Percentiles rank a stretch among this genome's conserved stretches.
Conservation (phyloP, 805 yeast species). For the Trichomonascus vanleenenianus region DNA sequence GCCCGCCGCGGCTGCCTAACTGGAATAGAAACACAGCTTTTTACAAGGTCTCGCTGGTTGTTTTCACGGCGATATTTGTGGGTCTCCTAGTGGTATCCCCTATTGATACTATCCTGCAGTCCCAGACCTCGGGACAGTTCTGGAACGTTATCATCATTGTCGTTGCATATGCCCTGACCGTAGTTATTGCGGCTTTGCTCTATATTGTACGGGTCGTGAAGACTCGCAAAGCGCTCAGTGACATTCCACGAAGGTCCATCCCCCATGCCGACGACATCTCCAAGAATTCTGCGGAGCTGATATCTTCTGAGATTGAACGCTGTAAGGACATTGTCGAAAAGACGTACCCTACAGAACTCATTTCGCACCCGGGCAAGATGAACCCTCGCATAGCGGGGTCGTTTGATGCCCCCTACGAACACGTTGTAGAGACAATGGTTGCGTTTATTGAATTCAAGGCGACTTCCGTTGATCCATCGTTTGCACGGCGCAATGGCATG, state of each 20-base stretch:
- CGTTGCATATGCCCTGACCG: conserved; percentile 56
- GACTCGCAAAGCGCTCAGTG: conserved; percentile 52
- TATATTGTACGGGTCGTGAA: conserved; percentile 54
- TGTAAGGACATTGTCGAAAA: conserved; percentile 35
- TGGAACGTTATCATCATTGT: conserved; percentile 76
- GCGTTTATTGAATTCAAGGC: conserved; percentile 28
- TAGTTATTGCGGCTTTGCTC: conserved; percentile 41
- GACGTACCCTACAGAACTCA: conserved; percentile 37
- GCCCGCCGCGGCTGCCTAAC: too few relatives aligned
- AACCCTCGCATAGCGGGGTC: conserved; percentile 30
- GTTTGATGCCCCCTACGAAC: conserved; percentile 23
- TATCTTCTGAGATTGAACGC: conserved; percentile 35
- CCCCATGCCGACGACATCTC: conserved; percentile 60
- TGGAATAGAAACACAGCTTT: conserved; percentile 7
- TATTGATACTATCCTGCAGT: conserved; percentile 64
- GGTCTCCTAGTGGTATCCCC: conserved; percentile 68
- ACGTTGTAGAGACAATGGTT: conserved; percentile 19
- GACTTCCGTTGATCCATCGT: conserved; percentile 32
- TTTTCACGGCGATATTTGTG: conserved; percentile 28
- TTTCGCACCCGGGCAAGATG: conserved; percentile 45
- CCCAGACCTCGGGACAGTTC: conserved; percentile 56
- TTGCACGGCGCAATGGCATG: conserved; percentile 28
- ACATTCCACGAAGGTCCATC: conserved; percentile 71
- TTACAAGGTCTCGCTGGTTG: conserved; percentile 25
- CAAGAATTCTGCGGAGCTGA: conserved; percentile 33